Evolutionary conservation across 768 basidiomycete species (phyloP).

Genomic region (Lactarius pseudohatsudake): DNA sequence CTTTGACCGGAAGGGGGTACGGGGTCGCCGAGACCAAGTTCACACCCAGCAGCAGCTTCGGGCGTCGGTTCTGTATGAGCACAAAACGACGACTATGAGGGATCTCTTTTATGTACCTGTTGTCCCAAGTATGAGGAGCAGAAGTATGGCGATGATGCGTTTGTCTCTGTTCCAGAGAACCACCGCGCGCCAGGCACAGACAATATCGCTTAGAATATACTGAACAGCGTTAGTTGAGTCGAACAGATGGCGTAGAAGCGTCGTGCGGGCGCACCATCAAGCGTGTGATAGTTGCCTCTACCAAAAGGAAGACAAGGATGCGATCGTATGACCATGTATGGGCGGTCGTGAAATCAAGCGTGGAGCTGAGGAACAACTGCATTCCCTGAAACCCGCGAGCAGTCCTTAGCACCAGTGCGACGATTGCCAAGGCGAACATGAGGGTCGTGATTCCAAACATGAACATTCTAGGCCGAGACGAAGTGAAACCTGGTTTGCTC

Average conservation of each 20-base stretch:
- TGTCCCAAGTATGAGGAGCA: neutral
- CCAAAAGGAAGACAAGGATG: too few species aligned
- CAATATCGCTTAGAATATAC: neutral
- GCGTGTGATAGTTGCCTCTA: too few species aligned
- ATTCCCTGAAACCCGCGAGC: neutral
- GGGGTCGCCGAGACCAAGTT: neutral
- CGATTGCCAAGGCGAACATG: neutral
- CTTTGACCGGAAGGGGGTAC: too few species aligned
- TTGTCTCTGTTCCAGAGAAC: slow-evolving; percentile 6
- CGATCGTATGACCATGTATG: too few species aligned
- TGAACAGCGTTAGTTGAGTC: too few species aligned
- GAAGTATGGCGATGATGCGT: neutral
- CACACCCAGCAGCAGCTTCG: slow-evolving; percentile 1
- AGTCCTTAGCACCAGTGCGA: neutral
- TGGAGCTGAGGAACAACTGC: too few species aligned
- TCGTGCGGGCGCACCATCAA: too few species aligned
- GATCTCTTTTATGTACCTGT: neutral
- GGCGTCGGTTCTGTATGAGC: too few species aligned
- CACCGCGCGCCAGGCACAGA: slow-evolving; percentile 2
- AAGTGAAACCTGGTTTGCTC: neutral
- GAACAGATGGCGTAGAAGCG: too few species aligned
- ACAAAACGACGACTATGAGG: too few species aligned
- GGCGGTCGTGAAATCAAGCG: too few species aligned
- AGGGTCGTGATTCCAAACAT: neutral
- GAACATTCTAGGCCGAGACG: neutral